A percentile compares a stretch with the other conserved stretches of the same genome.
phyloP scores from a whole-genome alignment of 2,329 filamentous ascomycete species.

The Tothia fuscella region DNA sequence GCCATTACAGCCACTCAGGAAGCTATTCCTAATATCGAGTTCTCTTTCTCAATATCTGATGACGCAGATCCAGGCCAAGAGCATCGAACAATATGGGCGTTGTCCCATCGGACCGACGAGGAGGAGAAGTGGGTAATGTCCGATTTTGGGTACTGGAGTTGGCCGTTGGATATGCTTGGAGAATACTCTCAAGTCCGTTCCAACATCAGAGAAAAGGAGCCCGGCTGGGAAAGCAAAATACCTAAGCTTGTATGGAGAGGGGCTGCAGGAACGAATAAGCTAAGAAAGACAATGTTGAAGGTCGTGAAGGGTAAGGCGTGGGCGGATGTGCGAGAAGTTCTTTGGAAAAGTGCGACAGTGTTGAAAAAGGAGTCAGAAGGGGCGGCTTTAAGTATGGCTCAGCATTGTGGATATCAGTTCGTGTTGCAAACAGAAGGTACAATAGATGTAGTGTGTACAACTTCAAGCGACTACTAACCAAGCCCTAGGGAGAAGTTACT shows the following conservation, averaged over 20 bases:
- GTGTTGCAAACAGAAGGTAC: conserved; percentile 16
- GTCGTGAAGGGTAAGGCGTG: conserved; percentile 17
- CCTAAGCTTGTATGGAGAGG: conserved; percentile 23
- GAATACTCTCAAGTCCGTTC: conserved; percentile 13
- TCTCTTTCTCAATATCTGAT: conserved; percentile 23
- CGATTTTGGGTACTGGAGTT: conserved; percentile 15
- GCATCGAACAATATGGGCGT: conserved; percentile 12
- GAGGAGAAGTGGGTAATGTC: conserved; percentile 15
- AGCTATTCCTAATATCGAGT: conserved; percentile 38
- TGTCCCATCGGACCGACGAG: conserved; percentile 10
- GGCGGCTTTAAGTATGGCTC: conserved; percentile 17
- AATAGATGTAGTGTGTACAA: not conserved
- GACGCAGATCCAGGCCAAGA: conserved; percentile 11
- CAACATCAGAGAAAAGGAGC: conserved; percentile 11
- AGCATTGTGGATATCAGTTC: conserved; percentile 18
- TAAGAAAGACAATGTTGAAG: conserved; percentile 17
- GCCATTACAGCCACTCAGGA: conserved; percentile 39
- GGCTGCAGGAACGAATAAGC: conserved; percentile 19
- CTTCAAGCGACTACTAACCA: not conserved
- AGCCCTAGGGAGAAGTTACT: conserved; percentile 15
- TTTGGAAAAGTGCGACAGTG: conserved; percentile 14
- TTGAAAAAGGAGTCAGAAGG: conserved; percentile 9
- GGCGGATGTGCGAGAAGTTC: conserved; percentile 20
- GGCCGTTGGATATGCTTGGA: conserved; percentile 12
- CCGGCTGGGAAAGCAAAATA: conserved; percentile 17